Percentiles rank a stretch among this genome's conserved stretches.
Evolutionary conservation across 306 rosid species (phyloP).

Genomic region (Acacia crassicarpa): DNA sequence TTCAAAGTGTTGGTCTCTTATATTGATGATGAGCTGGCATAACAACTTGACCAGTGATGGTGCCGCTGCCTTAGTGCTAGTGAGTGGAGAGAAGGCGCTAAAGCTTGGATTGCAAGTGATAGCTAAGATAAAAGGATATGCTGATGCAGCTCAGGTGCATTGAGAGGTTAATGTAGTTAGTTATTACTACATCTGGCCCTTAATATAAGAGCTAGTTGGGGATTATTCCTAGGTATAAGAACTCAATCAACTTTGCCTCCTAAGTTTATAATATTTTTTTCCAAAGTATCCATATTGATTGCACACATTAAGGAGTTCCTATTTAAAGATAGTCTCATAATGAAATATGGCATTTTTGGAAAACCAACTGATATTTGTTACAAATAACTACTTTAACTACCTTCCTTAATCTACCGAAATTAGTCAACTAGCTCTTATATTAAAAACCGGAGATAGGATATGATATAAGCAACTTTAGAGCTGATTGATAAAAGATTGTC

Average conservation of each 20-base stretch:
- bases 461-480: conserved; percentile 17
- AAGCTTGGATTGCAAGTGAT: conserved; percentile 85
- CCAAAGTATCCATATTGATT: too few relatives aligned
- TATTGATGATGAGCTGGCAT: conserved; percentile 32
- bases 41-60: conserved; percentile 70
- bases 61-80: conserved; percentile 90
- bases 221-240: too few relatives aligned
- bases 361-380: too few relatives aligned
- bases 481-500: conserved; percentile 39
- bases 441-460: not conserved
- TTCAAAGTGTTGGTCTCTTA: conserved; percentile 17
- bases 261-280: too few relatives aligned
- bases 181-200: not conserved
- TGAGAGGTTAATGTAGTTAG: conserved; percentile 22
- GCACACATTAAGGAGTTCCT: too few relatives aligned
- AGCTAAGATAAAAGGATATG: conserved; percentile 85
- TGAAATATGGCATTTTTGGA: too few relatives aligned
- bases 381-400: too few relatives aligned
- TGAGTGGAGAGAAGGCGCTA: conserved; percentile 85
- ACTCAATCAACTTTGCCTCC: too few relatives aligned
- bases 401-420: too few relatives aligned
- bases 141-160: conserved; percentile 94
- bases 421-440: not conserved
- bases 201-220: too few relatives aligned
- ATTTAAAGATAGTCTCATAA: too few relatives aligned